Evolutionary conservation across 1,139 yeast species (phyloP).

Genomic region (Saccharomycopsis crataegensis): DNA sequence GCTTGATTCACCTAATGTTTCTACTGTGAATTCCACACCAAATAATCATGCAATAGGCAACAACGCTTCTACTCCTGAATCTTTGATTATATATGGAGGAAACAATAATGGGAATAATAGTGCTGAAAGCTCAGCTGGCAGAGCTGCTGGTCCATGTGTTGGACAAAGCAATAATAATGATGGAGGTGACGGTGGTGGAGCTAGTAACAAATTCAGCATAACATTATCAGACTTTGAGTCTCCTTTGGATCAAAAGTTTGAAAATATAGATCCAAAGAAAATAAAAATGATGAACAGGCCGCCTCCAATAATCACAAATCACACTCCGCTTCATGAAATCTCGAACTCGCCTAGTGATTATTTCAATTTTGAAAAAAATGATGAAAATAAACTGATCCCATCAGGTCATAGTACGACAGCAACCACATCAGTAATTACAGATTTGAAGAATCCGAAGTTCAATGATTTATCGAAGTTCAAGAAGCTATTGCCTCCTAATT

Average conservation of each 20-base stretch:
- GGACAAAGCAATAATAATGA: background rate
- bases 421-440: too few species aligned
- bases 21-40: conserved; percentile 17
- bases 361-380: conserved; percentile 10
- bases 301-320: background rate
- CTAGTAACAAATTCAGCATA: conserved; percentile 6
- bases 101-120: background rate
- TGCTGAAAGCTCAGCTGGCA: conserved; percentile 8
- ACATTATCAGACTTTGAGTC: conserved; percentile 17
- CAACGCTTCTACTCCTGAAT: conserved; percentile 18
- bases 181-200: background rate
- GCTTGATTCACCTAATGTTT: conserved; percentile 15
- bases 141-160: background rate
- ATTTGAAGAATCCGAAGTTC: background rate
- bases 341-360: conserved; percentile 1
- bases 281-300: conserved; percentile 1
- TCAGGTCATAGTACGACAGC: background rate
- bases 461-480: conserved; percentile 16
- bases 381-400: background rate
- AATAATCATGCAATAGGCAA: conserved; percentile 1
- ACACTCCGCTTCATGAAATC: background rate
- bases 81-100: conserved; percentile 5
- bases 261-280: conserved; percentile 8
- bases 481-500: conserved; percentile 17
- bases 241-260: background rate